Conservation (phyloP, 2,329 filamentous ascomycete species). For the Aureobasidium sp. region DNA sequence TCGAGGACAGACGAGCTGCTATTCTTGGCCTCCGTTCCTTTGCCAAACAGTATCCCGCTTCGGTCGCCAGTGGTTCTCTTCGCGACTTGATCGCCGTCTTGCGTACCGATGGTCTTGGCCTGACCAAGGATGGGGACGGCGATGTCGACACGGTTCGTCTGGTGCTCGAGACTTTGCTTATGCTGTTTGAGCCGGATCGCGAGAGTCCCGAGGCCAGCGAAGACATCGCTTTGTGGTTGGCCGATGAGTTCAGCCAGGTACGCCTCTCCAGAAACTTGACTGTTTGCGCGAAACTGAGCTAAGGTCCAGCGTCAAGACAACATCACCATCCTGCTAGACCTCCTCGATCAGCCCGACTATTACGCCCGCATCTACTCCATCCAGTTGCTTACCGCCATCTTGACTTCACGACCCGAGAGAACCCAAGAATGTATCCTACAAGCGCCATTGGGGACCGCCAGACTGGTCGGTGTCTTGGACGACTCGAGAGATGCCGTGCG, state of each 20-base stretch:
- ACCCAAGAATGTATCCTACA: slow-evolving; percentile 92
- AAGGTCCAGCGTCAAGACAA: slow-evolving; percentile 77
- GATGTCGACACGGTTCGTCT: slow-evolving; percentile 96
- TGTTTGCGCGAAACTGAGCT: slow-evolving; percentile 40
- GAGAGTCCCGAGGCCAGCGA: slow-evolving; percentile 79
- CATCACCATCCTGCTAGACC: slow-evolving; percentile 79
- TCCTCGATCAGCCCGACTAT: slow-evolving; percentile 71
- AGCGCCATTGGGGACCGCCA: slow-evolving; percentile 79
- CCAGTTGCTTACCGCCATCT: slow-evolving; percentile 80
- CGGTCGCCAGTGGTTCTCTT: slow-evolving; percentile 87
- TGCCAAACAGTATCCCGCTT: slow-evolving; percentile 91
- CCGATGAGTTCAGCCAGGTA: slow-evolving; percentile 94
- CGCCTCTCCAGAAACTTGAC: slow-evolving; percentile 18
- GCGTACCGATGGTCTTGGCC: slow-evolving; percentile 58
- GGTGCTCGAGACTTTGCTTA: slow-evolving; percentile 87
- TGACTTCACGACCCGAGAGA: slow-evolving; percentile 76
- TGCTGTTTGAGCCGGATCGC: slow-evolving; percentile 72
- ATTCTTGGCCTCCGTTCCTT: slow-evolving; percentile 92
- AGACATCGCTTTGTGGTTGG: slow-evolving; percentile 91
- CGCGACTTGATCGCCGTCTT: slow-evolving; percentile 80
- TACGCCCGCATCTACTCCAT: slow-evolving; percentile 77
- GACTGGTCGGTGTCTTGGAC: slow-evolving; percentile 75
- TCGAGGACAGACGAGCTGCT: slow-evolving; percentile 89
- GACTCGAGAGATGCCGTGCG: slow-evolving; percentile 80
- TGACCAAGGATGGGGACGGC: slow-evolving; percentile 26